Base-by-base conservation (phyloP, 2,329 filamentous ascomycete genomes). In the Colletotrichum spaethianum region DNA sequence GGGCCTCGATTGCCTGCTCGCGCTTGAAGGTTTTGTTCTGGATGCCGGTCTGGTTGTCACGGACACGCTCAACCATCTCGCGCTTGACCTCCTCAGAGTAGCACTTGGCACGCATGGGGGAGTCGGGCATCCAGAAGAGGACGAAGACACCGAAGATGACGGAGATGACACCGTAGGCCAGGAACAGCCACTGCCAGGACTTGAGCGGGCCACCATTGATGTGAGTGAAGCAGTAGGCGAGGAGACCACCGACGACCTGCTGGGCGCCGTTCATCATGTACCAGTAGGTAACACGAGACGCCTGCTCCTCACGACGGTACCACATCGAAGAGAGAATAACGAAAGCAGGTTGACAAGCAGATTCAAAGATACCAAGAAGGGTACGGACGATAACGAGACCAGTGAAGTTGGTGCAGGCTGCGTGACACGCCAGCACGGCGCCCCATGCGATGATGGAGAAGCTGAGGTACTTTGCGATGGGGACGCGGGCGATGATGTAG, bases 231-330 rank as follows among this genome's bases (percentile, higher is more conserved):
- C 91, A 91, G 78, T 93, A 93, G 0, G 92, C 92, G 0, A 94
- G 83, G 0, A 94, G 86, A 7, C 92, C 92, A 40, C 92, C 92
- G 9, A 93, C 90, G 62, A 94, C 91, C 77, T 93, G 92, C 77
- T 94, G 92, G 0, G 86, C 87, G 2, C 92, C 92, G 78, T 94
- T 94, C 91, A 93, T 94, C 89, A 93, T 93, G 79, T 93, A 92
- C 92, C 92, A 94, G 79, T 90, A 93, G 0, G 91, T 92, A 3
- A 93, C 91, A 6, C 89, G 88, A 0, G 87, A 80, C 0, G 91
- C 88, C 77, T 94, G 92, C 75, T 94, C 92, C 67, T 92, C 88
- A 42, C 91, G 86, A 72, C 88, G 89, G 79, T 94, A 94, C 92
- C 92, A 94, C 84, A 93, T 92, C 42, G 87, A 86, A 0, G 88